Percentiles rank a stretch among this genome's conserved stretches.
These are phyloP conservation scores for Diaporthe capsici DNA, from an alignment of 2,329 filamentous ascomycete genomes.

Conservation along the genomic window DNA sequence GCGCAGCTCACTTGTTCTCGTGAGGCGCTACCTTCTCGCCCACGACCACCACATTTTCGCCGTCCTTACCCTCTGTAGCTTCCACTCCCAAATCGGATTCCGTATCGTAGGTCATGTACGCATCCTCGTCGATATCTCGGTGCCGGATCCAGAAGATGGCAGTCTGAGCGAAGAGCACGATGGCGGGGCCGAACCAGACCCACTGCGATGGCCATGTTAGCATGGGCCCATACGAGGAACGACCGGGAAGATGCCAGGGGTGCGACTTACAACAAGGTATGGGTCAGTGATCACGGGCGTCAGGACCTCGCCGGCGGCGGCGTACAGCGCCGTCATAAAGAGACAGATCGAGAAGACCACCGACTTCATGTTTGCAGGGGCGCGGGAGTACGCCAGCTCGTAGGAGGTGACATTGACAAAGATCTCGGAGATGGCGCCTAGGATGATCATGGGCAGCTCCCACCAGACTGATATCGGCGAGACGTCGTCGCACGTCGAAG, in stretches of 20 bases:
- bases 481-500: constrained; percentile 53
- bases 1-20: not conserved
- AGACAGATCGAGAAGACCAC: constrained; percentile 70
- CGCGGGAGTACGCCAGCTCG: constrained; percentile 78
- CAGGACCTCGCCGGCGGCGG: constrained; percentile 62
- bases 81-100: constrained; percentile 39
- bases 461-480: constrained; percentile 66
- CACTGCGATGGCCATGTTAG: constrained; percentile 43
- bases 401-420: constrained; percentile 74
- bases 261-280: constrained; percentile 51
- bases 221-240: not conserved
- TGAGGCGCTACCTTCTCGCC: not conserved
- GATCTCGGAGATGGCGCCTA: constrained; percentile 69
- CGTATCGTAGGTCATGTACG: constrained; percentile 54
- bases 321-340: constrained; percentile 70
- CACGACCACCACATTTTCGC: not conserved
- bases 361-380: constrained; percentile 75
- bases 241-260: not conserved
- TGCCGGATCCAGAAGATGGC: constrained; percentile 64
- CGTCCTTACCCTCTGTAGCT: accelerated
- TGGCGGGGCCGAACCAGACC: constrained; percentile 62
- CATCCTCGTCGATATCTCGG: constrained; percentile 61
- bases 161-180: constrained; percentile 62
- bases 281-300: constrained; percentile 59
- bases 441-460: constrained; percentile 64